Conservation (phyloP, 345 rosid genomes). For the Corymbia maculata region DNA sequence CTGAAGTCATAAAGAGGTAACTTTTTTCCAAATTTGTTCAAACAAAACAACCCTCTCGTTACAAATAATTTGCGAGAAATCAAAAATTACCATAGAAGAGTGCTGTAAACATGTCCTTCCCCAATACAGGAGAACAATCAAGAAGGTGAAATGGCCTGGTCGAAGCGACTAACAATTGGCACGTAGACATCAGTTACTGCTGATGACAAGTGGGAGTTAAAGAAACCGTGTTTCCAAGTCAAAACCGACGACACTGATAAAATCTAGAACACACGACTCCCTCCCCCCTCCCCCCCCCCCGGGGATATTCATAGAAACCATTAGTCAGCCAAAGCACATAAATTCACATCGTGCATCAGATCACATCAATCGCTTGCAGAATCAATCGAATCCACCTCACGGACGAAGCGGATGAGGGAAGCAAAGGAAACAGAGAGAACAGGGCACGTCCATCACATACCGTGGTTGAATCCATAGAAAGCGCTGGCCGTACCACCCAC, state of each 20-base stretch:
- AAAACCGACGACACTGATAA: not conserved
- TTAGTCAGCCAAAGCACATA: not conserved
- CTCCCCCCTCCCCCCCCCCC: no score
- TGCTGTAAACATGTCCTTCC: not conserved
- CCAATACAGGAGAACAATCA: not conserved
- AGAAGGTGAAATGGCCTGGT: not conserved
- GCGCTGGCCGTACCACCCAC: conserved; percentile 78
- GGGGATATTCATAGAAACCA: not conserved
- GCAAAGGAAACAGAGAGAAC: not conserved
- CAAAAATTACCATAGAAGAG: not conserved
- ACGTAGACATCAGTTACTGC: not conserved
- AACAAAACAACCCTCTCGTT: not conserved
- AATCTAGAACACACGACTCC: not conserved
- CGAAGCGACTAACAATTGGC: not conserved
- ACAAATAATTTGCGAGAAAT: not conserved
- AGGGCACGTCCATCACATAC: conserved; percentile 9
- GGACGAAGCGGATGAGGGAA: not conserved
- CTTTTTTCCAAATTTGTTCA: not conserved
- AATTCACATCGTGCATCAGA: not conserved
- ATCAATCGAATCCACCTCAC: not conserved
- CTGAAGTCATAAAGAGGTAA: not conserved
- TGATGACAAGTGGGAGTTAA: not conserved
- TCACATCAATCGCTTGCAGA: not conserved
- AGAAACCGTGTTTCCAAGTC: not conserved
- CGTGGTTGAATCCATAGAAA: conserved; percentile 69